Evolutionary conservation across 257 asterid genomes (phyloP).

Genomic region (Nicotiana attenuata): DNA sequence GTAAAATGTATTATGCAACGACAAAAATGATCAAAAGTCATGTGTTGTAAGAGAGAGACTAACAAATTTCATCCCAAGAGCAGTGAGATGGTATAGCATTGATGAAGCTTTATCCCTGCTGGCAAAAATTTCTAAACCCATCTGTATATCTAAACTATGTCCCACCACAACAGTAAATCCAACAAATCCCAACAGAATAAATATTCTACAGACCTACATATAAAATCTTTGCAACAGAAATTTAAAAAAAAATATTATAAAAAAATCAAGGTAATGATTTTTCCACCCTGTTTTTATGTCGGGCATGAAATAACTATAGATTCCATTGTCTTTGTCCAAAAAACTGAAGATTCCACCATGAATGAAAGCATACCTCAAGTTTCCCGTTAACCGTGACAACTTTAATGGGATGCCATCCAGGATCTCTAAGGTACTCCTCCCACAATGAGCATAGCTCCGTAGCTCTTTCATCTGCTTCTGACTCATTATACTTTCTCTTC

Average conservation of each 20-base stretch:
- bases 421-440: constrained; percentile 92
- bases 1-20: background rate
- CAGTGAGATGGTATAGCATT: background rate
- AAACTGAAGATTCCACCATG: background rate
- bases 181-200: background rate
- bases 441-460: constrained; percentile 75
- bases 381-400: constrained; percentile 48
- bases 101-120: background rate
- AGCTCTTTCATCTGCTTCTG: constrained; percentile 79
- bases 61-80: background rate
- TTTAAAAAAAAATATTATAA: background rate
- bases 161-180: background rate
- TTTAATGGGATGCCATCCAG: constrained; percentile 87
- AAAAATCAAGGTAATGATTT: background rate
- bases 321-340: background rate
- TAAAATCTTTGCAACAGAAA: background rate
- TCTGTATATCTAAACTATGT: background rate
- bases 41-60: background rate
- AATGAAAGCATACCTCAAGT: constrained; percentile 43
- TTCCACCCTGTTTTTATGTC: background rate
- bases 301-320: background rate
- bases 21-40: background rate
- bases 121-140: background rate
- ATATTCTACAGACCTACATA: background rate
- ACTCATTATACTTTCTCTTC: constrained; percentile 54